Percentiles rank a stretch among this genome's conserved stretches.
Conservation (phyloP, 2,329 filamentous ascomycete species). For the Ophiosphaerella korrae region DNA sequence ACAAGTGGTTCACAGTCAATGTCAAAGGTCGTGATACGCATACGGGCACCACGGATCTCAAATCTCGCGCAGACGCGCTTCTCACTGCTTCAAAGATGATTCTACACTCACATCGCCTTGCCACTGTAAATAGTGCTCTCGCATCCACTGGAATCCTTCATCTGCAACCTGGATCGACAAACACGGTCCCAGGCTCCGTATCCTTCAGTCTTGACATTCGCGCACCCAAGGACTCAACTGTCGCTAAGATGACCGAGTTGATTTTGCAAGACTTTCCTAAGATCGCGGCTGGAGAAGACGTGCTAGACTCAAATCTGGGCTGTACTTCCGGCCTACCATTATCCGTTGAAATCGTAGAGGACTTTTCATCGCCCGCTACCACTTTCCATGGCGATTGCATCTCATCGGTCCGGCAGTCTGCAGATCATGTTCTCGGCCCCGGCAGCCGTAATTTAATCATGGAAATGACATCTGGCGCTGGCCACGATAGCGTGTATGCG, state of each 20-base stretch:
- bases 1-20: conserved; percentile 73
- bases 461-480: conserved; percentile 67
- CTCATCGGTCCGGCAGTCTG: conserved; percentile 65
- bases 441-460: conserved; percentile 58
- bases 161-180: conserved; percentile 70
- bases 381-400: conserved; percentile 73
- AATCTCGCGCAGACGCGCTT: conserved; percentile 69
- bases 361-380: conserved; percentile 62
- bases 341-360: conserved; percentile 62
- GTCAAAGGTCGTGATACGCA: conserved; percentile 72
- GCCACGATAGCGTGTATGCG: conserved; percentile 61
- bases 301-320: conserved; percentile 52
- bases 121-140: conserved; percentile 63
- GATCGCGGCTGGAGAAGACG: conserved; percentile 63
- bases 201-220: conserved; percentile 72
- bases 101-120: conserved; percentile 66
- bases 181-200: conserved; percentile 73
- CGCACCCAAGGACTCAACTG: conserved; percentile 60
- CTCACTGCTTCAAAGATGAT: conserved; percentile 72
- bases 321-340: conserved; percentile 58
- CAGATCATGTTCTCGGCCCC: conserved; percentile 61
- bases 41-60: conserved; percentile 74
- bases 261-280: conserved; percentile 63
- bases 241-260: conserved; percentile 62
- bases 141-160: conserved; percentile 73